These are phyloP conservation scores for Monosporascus sp. DNA, from an alignment of 2,329 filamentous ascomycete species.

Conservation along the genomic window DNA sequence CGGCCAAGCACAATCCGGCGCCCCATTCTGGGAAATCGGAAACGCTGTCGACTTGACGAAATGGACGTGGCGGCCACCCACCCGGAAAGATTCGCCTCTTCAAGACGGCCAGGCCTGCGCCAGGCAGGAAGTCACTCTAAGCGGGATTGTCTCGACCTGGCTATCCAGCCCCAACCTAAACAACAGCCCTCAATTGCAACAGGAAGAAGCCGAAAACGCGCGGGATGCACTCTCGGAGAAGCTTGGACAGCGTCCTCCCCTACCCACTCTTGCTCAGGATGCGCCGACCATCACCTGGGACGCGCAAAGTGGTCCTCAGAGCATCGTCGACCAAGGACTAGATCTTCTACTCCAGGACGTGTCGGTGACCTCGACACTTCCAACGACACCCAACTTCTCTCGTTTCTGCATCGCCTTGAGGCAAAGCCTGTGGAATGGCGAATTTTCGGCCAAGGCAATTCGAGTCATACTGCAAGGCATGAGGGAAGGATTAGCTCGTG, in stretches of 20 bases:
- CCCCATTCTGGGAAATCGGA: constrained; percentile 42
- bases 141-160: constrained; percentile 3
- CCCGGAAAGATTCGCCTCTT: constrained; percentile 20
- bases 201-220: background rate
- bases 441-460: constrained; percentile 12
- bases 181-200: no score
- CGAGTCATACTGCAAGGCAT: constrained; percentile 13
- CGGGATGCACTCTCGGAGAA: background rate
- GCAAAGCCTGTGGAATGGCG: constrained; percentile 6
- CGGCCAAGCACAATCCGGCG: constrained; percentile 29
- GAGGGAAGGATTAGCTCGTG: constrained; percentile 5
- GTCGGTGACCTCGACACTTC: background rate
- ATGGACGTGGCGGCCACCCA: constrained; percentile 50
- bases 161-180: background rate
- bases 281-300: constrained; percentile 5
- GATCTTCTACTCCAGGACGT: constrained; percentile 11
- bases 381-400: constrained; percentile 6
- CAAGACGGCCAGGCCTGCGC: constrained; percentile 2
- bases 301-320: constrained; percentile 4
- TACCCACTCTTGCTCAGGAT: background rate
- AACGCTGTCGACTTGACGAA: constrained; percentile 38
- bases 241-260: background rate
- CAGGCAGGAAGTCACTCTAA: background rate
- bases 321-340: constrained; percentile 11
- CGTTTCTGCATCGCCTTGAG: constrained; percentile 20